Percentiles rank a stretch among this genome's conserved stretches.
Evolutionary conservation across 129 eudicot genomes (phyloP).

Genomic region (Sambucus nigra): DNA sequence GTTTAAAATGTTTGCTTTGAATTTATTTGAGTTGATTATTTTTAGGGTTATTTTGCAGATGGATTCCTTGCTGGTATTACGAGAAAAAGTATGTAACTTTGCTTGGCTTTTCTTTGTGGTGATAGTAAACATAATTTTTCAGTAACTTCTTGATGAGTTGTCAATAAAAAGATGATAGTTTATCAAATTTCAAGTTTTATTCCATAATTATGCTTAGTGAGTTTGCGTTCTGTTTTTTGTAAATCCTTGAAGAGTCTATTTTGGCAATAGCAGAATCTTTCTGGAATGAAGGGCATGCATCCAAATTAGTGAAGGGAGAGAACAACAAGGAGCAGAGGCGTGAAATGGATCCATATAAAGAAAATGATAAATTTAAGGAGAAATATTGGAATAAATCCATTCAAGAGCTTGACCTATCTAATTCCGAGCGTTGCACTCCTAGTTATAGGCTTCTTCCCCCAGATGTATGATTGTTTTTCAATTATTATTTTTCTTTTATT

Average conservation of each 20-base stretch:
- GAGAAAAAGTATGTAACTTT: conserved; percentile 70
- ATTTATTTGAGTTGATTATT: conserved; percentile 1
- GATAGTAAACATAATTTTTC: background rate
- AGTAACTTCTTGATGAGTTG: background rate
- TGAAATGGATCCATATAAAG: too few relatives aligned
- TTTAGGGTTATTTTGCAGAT: conserved; percentile 47
- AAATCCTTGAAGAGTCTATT: conserved; percentile 8
- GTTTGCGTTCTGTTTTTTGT: background rate
- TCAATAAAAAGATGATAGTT: background rate
- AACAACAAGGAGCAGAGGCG: conserved; percentile 76
- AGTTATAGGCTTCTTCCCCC: conserved; percentile 97
- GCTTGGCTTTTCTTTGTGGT: background rate
- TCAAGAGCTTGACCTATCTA: conserved; percentile 90
- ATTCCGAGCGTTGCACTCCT: conserved; percentile 89
- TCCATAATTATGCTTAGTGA: background rate
- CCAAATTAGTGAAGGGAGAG: conserved; percentile 56
- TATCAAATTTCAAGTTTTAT: too few relatives aligned
- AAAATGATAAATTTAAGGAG: conserved; percentile 64
- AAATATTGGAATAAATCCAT: conserved; percentile 91
- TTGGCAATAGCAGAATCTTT: conserved; percentile 53
- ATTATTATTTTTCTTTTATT: conserved; percentile 4
- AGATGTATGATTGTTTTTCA: conserved; percentile 44
- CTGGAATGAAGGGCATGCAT: conserved; percentile 71
- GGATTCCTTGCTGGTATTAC: conserved; percentile 94
- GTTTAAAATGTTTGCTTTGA: conserved; percentile 1